phyloP scores from a whole-genome alignment of 2,329 filamentous ascomycete species.

The Rhinocladiella mackenziei region DNA sequence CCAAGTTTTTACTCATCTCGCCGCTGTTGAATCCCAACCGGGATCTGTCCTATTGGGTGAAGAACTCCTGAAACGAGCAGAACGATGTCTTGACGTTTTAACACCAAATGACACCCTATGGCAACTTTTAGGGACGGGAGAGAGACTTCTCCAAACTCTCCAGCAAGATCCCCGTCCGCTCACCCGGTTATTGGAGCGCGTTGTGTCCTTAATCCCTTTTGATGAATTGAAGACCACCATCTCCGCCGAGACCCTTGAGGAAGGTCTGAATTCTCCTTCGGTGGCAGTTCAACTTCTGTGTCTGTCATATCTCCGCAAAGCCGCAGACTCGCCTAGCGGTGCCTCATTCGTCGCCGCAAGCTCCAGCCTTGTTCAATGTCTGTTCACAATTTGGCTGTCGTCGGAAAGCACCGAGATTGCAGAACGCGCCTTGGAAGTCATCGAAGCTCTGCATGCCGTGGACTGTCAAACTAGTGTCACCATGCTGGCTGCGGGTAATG shows the following conservation, averaged over 20 bases:
- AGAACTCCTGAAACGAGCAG: constrained; percentile 28
- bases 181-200: constrained; percentile 50
- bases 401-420: constrained; percentile 54
- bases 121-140: constrained; percentile 23
- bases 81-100: constrained; percentile 22
- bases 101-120: constrained; percentile 25
- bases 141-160: constrained; percentile 33
- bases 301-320: constrained; percentile 55
- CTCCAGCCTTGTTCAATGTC: constrained; percentile 50
- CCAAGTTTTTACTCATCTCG: constrained; percentile 27
- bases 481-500: constrained; percentile 24
- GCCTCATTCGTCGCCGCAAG: constrained; percentile 57
- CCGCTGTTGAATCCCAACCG: constrained; percentile 19
- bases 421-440: constrained; percentile 50
- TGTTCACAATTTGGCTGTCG: constrained; percentile 58
- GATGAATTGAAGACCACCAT: constrained; percentile 47
- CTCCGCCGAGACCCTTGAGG: constrained; percentile 51
- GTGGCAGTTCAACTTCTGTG: constrained; percentile 55
- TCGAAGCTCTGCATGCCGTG: constrained; percentile 52
- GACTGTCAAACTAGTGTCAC: constrained; percentile 40
- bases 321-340: constrained; percentile 49
- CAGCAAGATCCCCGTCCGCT: constrained; percentile 57
- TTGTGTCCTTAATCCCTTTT: constrained; percentile 49
- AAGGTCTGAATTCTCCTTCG: constrained; percentile 50
- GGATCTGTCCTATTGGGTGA: constrained; percentile 19